A percentile compares a stretch with the other conserved stretches of the same genome.
These are phyloP conservation scores for Neonectria punicea DNA, from an alignment of 2,329 filamentous ascomycete genomes.

Conservation along the genomic window DNA sequence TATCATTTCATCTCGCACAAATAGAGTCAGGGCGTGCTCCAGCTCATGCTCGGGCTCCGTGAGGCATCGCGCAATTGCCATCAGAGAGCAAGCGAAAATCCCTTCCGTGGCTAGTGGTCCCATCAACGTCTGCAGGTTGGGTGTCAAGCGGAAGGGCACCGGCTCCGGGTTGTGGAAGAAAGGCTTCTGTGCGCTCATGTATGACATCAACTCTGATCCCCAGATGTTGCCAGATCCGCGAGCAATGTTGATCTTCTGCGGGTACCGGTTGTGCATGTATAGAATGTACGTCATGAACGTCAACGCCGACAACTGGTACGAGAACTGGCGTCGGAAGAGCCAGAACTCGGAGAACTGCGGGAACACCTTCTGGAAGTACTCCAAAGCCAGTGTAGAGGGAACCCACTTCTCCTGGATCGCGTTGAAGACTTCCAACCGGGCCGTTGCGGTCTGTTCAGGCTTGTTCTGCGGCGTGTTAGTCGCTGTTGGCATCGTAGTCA, in stretches of 20 bases:
- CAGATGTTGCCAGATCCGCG: constrained; percentile 91
- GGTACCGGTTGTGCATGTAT: constrained; percentile 96
- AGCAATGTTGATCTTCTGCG: constrained; percentile 93
- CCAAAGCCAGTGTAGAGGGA: constrained; percentile 80
- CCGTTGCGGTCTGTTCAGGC: constrained; percentile 74
- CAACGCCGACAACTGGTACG: constrained; percentile 92
- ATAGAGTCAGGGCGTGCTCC: constrained; percentile 93
- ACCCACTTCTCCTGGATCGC: constrained; percentile 96
- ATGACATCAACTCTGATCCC: constrained; percentile 93
- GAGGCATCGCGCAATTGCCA: constrained; percentile 94
- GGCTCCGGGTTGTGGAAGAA: constrained; percentile 95
- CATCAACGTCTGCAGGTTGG: constrained; percentile 95
- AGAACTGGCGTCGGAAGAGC: constrained; percentile 97
- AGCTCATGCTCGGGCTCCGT: constrained; percentile 90
- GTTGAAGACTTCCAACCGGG: constrained; percentile 90
- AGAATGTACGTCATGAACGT: constrained; percentile 99
- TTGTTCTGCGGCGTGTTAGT: constrained; percentile 62
- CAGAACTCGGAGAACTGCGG: constrained; percentile 94
- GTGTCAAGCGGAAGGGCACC: constrained; percentile 96
- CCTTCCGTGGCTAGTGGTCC: constrained; percentile 95
- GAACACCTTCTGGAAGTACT: constrained; percentile 91
- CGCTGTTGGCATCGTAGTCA: neutral
- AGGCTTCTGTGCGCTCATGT: constrained; percentile 84
- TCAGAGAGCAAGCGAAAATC: constrained; percentile 93
- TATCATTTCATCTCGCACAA: constrained; percentile 97